Conservation (phyloP, 1,139 yeast species). For the Geotrichum restrictum region DNA sequence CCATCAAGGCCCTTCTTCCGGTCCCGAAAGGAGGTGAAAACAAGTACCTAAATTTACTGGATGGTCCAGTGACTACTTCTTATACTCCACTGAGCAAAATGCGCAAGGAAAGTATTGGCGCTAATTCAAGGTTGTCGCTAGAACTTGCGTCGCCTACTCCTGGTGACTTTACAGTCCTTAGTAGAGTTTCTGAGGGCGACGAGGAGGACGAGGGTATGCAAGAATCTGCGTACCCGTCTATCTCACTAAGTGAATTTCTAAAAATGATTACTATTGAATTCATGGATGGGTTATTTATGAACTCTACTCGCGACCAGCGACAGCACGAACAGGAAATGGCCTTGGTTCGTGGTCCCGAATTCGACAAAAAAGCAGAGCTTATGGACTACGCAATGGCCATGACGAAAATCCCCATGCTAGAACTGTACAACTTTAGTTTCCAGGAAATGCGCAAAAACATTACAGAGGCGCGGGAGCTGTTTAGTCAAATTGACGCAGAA, state of each 20-base stretch:
- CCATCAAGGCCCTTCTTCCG: constrained; percentile 4
- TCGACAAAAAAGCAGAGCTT: constrained; percentile 18
- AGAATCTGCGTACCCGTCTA: constrained; percentile 15
- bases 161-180: constrained; percentile 10
- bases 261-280: constrained; percentile 35
- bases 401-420: constrained; percentile 34
- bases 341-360: neutral
- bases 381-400: constrained; percentile 31
- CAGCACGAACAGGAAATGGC: constrained; percentile 26
- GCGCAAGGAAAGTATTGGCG: constrained; percentile 14
- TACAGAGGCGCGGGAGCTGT: constrained; percentile 46
- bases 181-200: constrained; percentile 16
- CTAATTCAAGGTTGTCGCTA: constrained; percentile 1
- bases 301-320: constrained; percentile 32
- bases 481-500: constrained; percentile 45
- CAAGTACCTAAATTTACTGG: neutral
- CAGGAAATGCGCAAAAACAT: constrained; percentile 48
- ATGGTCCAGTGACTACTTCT: neutral
- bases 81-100: constrained; percentile 17
- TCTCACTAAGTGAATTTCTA: constrained; percentile 34
- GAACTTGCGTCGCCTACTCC: constrained; percentile 11
- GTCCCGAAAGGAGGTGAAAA: constrained; percentile 6
- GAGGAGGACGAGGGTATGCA: constrained; percentile 10
- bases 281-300: constrained; percentile 35
- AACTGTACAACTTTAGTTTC: constrained; percentile 42